Evolutionary conservation across 805 yeast species (phyloP).

Genomic region (Kregervanrija pseudodelftensis): DNA sequence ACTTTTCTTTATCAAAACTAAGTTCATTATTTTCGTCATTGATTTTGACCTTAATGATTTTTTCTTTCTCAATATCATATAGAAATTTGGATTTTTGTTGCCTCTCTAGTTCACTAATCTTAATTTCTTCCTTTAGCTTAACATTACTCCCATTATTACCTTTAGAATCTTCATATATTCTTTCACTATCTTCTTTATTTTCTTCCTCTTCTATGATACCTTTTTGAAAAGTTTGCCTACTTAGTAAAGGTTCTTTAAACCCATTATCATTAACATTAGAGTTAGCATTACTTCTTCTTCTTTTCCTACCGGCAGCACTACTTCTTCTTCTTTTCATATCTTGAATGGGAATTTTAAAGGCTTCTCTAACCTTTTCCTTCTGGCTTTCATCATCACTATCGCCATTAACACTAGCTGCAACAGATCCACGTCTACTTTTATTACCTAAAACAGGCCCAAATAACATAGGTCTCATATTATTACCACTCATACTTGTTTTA

Average conservation of each 20-base stretch:
- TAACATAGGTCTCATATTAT: not conserved
- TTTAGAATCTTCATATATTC: not conserved
- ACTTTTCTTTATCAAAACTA: conserved; percentile 11
- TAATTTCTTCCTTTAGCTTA: not conserved
- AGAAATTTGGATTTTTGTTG: conserved; percentile 4
- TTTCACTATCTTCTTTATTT: not conserved
- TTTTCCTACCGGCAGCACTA: conserved; percentile 23
- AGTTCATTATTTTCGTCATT: conserved; percentile 5
- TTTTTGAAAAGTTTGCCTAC: conserved; percentile 4
- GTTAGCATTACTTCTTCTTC: conserved; percentile 11
- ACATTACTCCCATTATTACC: not conserved
- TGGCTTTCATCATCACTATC: no score
- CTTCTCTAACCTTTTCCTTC: no score
- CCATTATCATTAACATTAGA: conserved; percentile 2
- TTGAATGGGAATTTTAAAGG: no score
- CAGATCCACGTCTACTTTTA: no score
- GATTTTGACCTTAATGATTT: conserved; percentile 1
- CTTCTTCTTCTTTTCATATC: conserved; percentile 24
- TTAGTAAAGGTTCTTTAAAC: conserved; percentile 1
- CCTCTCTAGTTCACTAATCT: conserved; percentile 3
- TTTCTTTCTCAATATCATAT: conserved; percentile 1
- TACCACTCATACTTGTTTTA: conserved; percentile 6
- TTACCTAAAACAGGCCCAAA: no score
- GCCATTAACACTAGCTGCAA: no score
- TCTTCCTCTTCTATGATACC: not conserved